Conservation (phyloP, 257 asterid genomes). For the Primulina eburnea region DNA sequence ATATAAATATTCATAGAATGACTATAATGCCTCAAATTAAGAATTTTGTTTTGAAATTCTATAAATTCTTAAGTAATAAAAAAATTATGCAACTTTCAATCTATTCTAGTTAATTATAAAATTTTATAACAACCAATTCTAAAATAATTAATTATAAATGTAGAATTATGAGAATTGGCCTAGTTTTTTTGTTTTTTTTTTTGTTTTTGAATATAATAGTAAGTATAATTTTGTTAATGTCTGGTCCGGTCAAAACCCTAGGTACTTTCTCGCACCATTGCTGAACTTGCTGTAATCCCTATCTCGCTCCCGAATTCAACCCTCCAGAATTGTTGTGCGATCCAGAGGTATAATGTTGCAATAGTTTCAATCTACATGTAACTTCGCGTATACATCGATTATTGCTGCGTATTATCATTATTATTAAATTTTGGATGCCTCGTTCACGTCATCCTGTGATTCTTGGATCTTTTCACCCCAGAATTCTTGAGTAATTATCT, state of each 20-base stretch:
- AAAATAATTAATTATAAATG: too few relatives aligned
- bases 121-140: too few relatives aligned
- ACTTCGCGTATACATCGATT: background rate
- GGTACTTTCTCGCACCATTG: slow-evolving; percentile 23
- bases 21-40: too few relatives aligned
- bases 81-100: too few relatives aligned
- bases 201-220: too few relatives aligned
- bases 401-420: background rate
- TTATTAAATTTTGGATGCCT: background rate
- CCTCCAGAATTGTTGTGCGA: slow-evolving; percentile 16
- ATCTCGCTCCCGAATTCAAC: slow-evolving; percentile 15
- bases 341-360: slow-evolving; percentile 21
- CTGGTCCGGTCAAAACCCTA: slow-evolving; percentile 35
- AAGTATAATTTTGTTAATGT: background rate
- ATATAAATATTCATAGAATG: too few relatives aligned
- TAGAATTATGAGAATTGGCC: too few relatives aligned
- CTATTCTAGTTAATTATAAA: too few relatives aligned
- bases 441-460: background rate
- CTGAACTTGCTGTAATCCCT: slow-evolving; percentile 15
- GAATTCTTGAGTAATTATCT: background rate
- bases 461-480: background rate
- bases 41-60: too few relatives aligned
- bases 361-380: background rate
- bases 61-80: too few relatives aligned
- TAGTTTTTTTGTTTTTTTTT: too few relatives aligned